Evolutionary conservation across 768 basidiomycete species (phyloP).

Genomic region (Termitomyces sp.): DNA sequence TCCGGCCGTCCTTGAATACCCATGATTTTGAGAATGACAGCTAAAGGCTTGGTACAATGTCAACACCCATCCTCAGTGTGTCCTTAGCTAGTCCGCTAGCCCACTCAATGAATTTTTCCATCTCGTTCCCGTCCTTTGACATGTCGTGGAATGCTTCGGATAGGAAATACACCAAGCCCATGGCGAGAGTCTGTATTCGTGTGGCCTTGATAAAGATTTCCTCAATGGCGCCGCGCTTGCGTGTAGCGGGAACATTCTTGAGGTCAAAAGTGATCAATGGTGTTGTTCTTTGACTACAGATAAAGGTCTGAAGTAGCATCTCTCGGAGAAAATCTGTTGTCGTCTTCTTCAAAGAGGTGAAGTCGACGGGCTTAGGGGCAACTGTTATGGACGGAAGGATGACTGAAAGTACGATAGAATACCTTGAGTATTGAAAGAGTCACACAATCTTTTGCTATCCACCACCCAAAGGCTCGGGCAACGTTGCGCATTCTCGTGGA

Average conservation of each 20-base stretch:
- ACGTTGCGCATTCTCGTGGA: constrained; percentile 59
- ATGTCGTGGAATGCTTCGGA: constrained; percentile 30
- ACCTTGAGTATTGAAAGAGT: constrained; percentile 83
- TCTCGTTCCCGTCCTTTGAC: constrained; percentile 24
- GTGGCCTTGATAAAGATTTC: constrained; percentile 76
- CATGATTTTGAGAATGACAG: neutral
- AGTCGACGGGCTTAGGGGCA: constrained; percentile 75
- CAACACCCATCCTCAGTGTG: constrained; percentile 59
- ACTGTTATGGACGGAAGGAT: neutral
- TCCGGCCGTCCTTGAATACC: neutral
- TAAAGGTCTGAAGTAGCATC: constrained; percentile 62
- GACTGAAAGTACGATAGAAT: constrained; percentile 3
- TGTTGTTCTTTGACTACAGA: constrained; percentile 68
- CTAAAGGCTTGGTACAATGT: constrained; percentile 36
- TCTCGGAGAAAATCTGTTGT: constrained; percentile 64
- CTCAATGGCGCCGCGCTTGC: constrained; percentile 60
- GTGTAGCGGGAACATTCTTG: constrained; percentile 32
- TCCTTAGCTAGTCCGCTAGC: constrained; percentile 62
- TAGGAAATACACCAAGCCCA: constrained; percentile 75
- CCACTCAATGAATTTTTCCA: constrained; percentile 54
- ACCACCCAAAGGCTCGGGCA: constrained; percentile 88
- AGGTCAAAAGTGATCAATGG: constrained; percentile 46
- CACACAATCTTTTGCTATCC: constrained; percentile 80
- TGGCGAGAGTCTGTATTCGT: constrained; percentile 56
- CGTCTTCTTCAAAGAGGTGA: constrained; percentile 62